phyloP scores from a whole-genome alignment of 495 filamentous ascomycete species.

The Trichoderma reesei region DNA sequence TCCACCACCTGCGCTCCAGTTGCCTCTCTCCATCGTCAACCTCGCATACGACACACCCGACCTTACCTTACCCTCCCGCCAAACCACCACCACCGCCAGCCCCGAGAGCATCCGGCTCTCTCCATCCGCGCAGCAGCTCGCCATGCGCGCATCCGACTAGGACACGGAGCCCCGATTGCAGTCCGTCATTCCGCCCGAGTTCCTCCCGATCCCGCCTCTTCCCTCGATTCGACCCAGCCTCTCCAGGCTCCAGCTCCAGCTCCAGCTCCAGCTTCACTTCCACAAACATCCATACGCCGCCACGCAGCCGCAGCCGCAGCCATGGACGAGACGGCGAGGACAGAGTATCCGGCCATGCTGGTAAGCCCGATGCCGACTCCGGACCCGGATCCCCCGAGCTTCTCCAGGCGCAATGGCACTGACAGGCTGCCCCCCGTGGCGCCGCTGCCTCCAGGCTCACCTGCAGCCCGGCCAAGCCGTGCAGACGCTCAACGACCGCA shows the following conservation, averaged over 20 bases:
- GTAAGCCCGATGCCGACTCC: slow-evolving; percentile 42
- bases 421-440: slow-evolving; percentile 18
- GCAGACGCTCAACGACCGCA: slow-evolving; percentile 71
- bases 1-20: neutral
- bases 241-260: too few relatives aligned
- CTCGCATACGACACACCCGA: neutral
- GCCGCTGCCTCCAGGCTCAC: slow-evolving; percentile 47
- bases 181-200: neutral
- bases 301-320: slow-evolving; percentile 11
- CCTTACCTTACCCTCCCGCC: neutral
- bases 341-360: slow-evolving; percentile 94
- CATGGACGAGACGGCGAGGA: slow-evolving; percentile 68
- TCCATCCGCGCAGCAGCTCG: neutral
- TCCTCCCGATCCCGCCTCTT: neutral
- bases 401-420: slow-evolving; percentile 7
- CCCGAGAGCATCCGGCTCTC: neutral
- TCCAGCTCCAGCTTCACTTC: too few relatives aligned
- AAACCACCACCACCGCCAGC: neutral
- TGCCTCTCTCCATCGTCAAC: too few relatives aligned
- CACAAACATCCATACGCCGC: too few relatives aligned
- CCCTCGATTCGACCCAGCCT: too few relatives aligned
- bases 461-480: slow-evolving; percentile 82
- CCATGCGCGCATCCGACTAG: slow-evolving; percentile 7
- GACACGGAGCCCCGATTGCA: neutral
- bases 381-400: neutral